These are phyloP conservation scores for Wickerhamomyces bovis DNA, from an alignment of 805 yeast species.

Conservation along the genomic window DNA sequence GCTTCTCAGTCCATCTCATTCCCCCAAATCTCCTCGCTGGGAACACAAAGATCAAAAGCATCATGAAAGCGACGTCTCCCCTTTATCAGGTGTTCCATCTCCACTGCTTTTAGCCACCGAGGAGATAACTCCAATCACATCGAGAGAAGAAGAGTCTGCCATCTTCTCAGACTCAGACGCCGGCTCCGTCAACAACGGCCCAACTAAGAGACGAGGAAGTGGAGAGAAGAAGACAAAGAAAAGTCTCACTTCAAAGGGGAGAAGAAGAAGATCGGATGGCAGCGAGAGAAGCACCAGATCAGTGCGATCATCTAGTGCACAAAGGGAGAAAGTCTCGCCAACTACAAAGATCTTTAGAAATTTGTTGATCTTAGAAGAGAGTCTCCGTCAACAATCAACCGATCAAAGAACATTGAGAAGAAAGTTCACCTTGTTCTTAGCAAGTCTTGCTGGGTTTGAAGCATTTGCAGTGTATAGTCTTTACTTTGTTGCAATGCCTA, in stretches of 20 bases:
- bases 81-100: constrained; percentile 9
- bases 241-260: constrained; percentile 2
- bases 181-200: constrained; percentile 19
- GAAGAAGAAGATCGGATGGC: constrained; percentile 22
- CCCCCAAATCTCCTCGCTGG: neutral
- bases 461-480: constrained; percentile 35
- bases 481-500: constrained; percentile 30
- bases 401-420: constrained; percentile 60
- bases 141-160: constrained; percentile 26
- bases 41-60: neutral
- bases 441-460: constrained; percentile 35
- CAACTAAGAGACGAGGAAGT: constrained; percentile 2
- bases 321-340: constrained; percentile 31
- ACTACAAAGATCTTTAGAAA: constrained; percentile 77
- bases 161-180: constrained; percentile 26
- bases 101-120: constrained; percentile 19
- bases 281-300: constrained; percentile 22
- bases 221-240: constrained; percentile 4
- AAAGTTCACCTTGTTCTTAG: constrained; percentile 34
- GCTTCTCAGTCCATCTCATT: neutral
- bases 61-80: neutral
- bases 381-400: constrained; percentile 73
- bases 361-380: constrained; percentile 77
- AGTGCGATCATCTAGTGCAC: constrained; percentile 19
- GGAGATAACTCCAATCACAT: constrained; percentile 22